A percentile compares a stretch with the other conserved stretches of the same genome.
Conservation (phyloP, 1,139 yeast genomes). For the Suhomyces guaymorum region DNA sequence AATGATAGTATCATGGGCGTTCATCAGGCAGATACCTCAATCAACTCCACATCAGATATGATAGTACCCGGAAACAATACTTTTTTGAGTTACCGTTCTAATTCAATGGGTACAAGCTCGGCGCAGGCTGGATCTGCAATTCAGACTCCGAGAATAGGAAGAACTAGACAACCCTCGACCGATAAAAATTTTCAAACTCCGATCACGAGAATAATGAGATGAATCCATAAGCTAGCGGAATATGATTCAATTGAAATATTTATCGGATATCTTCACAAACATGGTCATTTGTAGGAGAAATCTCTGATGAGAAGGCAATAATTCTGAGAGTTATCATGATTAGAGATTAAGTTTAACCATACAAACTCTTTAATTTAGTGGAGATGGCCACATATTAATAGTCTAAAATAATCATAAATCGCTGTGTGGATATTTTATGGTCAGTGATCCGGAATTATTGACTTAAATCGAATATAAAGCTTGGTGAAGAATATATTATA, state of each 20-base stretch:
- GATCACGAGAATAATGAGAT: slow-evolving; percentile 40
- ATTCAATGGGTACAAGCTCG: slow-evolving; percentile 18
- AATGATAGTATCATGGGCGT: slow-evolving; percentile 33
- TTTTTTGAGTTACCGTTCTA: slow-evolving; percentile 24
- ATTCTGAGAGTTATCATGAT: too few relatives aligned
- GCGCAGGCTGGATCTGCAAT: slow-evolving; percentile 16
- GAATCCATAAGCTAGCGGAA: too few relatives aligned
- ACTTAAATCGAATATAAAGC: background rate
- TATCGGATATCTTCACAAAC: too few relatives aligned
- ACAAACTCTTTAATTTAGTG: too few relatives aligned
- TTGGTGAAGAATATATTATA: background rate
- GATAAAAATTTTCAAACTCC: slow-evolving; percentile 48
- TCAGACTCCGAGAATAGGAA: slow-evolving; percentile 43
- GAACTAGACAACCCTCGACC: slow-evolving; percentile 42
- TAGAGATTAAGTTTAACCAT: too few relatives aligned
- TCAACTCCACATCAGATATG: slow-evolving; percentile 33
- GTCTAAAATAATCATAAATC: too few relatives aligned
- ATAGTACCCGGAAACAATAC: slow-evolving; percentile 32
- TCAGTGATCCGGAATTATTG: too few relatives aligned
- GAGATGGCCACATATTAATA: too few relatives aligned
- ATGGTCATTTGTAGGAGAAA: too few relatives aligned
- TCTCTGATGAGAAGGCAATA: too few relatives aligned
- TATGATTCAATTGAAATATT: too few relatives aligned
- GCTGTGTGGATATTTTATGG: too few relatives aligned
- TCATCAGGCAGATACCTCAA: slow-evolving; percentile 32